phyloP scores from a whole-genome alignment of 768 basidiomycete species.

The Sistotremastrum niveocremeum region DNA sequence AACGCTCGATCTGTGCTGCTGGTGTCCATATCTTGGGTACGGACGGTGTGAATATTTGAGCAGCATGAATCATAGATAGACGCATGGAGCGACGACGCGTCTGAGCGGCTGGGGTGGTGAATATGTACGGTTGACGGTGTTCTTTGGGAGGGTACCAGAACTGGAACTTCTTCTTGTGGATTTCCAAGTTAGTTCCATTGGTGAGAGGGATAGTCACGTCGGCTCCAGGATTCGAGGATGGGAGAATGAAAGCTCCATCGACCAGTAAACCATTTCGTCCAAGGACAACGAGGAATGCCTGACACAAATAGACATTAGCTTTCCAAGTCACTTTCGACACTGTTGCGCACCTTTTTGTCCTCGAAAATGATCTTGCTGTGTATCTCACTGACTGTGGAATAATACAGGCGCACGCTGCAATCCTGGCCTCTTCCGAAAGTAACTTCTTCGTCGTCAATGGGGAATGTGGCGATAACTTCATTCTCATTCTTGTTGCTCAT shows the following conservation, averaged over 20 bases:
- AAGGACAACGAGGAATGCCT: slow-evolving; percentile 59
- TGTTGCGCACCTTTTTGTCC: slow-evolving; percentile 38
- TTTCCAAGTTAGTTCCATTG: slow-evolving; percentile 54
- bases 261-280: slow-evolving; percentile 44
- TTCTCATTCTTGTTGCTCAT: slow-evolving; percentile 38
- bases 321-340: background rate
- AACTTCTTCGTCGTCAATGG: slow-evolving; percentile 53
- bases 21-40: slow-evolving; percentile 13
- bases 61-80: slow-evolving; percentile 64
- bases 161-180: slow-evolving; percentile 55
- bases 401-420: slow-evolving; percentile 61
- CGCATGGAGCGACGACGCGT: slow-evolving; percentile 35
- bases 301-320: slow-evolving; percentile 2
- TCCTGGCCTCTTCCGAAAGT: slow-evolving; percentile 54
- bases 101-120: slow-evolving; percentile 29
- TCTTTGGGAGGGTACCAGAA: slow-evolving; percentile 69
- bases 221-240: slow-evolving; percentile 18
- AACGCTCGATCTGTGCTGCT: slow-evolving; percentile 11
- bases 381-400: slow-evolving; percentile 42
- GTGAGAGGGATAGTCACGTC: slow-evolving; percentile 48
- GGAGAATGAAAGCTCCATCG: slow-evolving; percentile 51
- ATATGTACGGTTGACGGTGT: slow-evolving; percentile 32
- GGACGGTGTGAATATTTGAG: slow-evolving; percentile 55
- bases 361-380: slow-evolving; percentile 61
- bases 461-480: slow-evolving; percentile 47